Conservation (phyloP, 768 basidiomycete genomes). For the Tylopilus subfusipes region DNA sequence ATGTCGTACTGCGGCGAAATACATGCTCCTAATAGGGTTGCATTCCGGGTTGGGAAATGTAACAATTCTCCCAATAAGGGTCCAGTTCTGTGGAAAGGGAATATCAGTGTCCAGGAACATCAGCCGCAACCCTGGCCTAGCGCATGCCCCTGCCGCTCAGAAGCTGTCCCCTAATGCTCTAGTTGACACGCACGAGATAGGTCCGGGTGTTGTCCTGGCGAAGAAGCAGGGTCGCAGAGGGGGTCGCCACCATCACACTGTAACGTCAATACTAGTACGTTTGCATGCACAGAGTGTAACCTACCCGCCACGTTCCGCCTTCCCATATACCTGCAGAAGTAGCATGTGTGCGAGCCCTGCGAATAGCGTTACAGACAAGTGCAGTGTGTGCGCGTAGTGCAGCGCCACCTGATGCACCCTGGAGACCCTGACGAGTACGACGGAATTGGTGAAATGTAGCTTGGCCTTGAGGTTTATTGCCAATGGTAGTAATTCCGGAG, state of each 20-base stretch:
- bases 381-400: not conserved
- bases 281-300: not conserved
- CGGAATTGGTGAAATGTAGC: slow-evolving; percentile 42
- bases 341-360: not conserved
- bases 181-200: not conserved
- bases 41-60: slow-evolving; percentile 6
- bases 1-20: slow-evolving; percentile 40
- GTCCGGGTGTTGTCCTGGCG: slow-evolving; percentile 3
- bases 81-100: slow-evolving; percentile 1
- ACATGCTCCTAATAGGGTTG: slow-evolving; percentile 39
- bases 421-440: slow-evolving; percentile 29
- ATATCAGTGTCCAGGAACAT: not conserved
- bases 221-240: not conserved
- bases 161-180: not conserved
- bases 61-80: not conserved
- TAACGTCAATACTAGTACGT: too few species aligned
- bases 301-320: not conserved
- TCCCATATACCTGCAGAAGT: slow-evolving; percentile 1
- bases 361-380: not conserved
- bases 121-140: not conserved
- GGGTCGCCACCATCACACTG: not conserved
- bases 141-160: not conserved
- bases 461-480: slow-evolving; percentile 3
- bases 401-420: slow-evolving; percentile 11
- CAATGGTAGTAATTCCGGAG: not conserved